A percentile compares a stretch with the other conserved stretches of the same genome.
Conservation (phyloP, 192 early-diverging fungal genomes). For the Mycoemilia scoparia region DNA sequence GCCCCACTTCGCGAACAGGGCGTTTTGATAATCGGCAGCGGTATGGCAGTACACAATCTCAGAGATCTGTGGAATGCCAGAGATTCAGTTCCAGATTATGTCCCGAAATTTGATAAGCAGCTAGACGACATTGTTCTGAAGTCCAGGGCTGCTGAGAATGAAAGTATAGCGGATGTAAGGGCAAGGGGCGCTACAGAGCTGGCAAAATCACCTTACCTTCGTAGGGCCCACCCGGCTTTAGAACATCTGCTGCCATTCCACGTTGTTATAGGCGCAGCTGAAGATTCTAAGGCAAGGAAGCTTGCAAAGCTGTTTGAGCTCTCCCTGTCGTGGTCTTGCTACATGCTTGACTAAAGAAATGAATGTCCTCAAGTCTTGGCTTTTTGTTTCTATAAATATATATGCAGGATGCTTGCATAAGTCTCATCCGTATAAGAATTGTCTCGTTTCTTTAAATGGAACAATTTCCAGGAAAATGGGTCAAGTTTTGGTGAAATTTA, state of each 20-base stretch:
- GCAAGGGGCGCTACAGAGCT: constrained; percentile 18
- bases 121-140: constrained; percentile 25
- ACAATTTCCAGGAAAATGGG: too few species aligned
- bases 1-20: constrained; percentile 33
- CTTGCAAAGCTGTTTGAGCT: constrained; percentile 13
- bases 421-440: too few species aligned
- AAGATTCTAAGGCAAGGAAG: constrained; percentile 13
- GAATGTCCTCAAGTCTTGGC: too few species aligned
- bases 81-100: constrained; percentile 15
- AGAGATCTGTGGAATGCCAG: constrained; percentile 22
- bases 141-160: constrained; percentile 3
- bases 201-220: constrained; percentile 18
- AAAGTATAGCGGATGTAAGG: constrained; percentile 13
- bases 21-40: constrained; percentile 44
- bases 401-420: too few species aligned
- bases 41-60: constrained; percentile 48
- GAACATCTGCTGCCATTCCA: constrained; percentile 53
- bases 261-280: constrained; percentile 43
- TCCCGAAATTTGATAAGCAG: constrained; percentile 35
- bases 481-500: too few species aligned
- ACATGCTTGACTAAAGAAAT: constrained; percentile 5
- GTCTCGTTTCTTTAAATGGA: too few species aligned
- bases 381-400: too few species aligned
- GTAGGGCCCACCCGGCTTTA: constrained; percentile 39
- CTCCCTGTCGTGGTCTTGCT: constrained; percentile 23